Conservation (phyloP, 177 flowering plant genomes). For the Vitis hybrid region DNA sequence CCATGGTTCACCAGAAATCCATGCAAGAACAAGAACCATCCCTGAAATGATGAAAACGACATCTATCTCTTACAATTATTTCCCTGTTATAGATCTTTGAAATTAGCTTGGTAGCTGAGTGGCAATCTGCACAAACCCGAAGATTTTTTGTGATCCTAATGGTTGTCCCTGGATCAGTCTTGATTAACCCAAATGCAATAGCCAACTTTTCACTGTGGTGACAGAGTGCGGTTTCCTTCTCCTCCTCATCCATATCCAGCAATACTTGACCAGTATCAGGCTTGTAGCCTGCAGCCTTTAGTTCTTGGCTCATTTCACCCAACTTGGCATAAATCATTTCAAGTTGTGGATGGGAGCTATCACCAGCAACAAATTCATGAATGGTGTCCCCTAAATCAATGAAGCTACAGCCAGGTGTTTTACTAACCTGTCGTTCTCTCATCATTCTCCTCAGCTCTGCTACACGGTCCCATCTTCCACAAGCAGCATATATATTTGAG, state of each 20-base stretch:
- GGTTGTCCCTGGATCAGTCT: slow-evolving; percentile 13
- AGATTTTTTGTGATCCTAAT: slow-evolving; percentile 31
- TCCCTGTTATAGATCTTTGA: slow-evolving; percentile 1
- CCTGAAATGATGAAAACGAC: slow-evolving; percentile 7
- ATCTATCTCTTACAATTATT: neutral
- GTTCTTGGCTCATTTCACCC: slow-evolving; percentile 17
- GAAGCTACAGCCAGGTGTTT: slow-evolving; percentile 25
- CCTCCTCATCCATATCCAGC: slow-evolving; percentile 33
- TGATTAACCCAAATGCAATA: slow-evolving; percentile 27
- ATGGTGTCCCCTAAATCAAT: slow-evolving; percentile 15
- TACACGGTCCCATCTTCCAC: slow-evolving; percentile 19
- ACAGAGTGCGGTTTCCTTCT: slow-evolving; percentile 22
- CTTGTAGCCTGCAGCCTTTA: slow-evolving; percentile 20
- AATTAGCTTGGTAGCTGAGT: slow-evolving; percentile 8
- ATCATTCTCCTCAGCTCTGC: slow-evolving; percentile 17
- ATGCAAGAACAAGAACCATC: slow-evolving; percentile 3
- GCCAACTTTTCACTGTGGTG: slow-evolving; percentile 34
- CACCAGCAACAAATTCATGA: slow-evolving; percentile 28
- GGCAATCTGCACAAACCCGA: slow-evolving; percentile 30
- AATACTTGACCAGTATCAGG: slow-evolving; percentile 17
- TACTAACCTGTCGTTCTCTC: slow-evolving; percentile 18
- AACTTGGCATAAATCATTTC: slow-evolving; percentile 17
- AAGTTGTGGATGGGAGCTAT: slow-evolving; percentile 17
- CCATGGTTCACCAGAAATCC: slow-evolving; percentile 3
- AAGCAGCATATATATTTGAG: slow-evolving; percentile 20